Evolutionary conservation across 2,329 filamentous ascomycete genomes (phyloP).

Genomic region (Phialemoniopsis sp.): DNA sequence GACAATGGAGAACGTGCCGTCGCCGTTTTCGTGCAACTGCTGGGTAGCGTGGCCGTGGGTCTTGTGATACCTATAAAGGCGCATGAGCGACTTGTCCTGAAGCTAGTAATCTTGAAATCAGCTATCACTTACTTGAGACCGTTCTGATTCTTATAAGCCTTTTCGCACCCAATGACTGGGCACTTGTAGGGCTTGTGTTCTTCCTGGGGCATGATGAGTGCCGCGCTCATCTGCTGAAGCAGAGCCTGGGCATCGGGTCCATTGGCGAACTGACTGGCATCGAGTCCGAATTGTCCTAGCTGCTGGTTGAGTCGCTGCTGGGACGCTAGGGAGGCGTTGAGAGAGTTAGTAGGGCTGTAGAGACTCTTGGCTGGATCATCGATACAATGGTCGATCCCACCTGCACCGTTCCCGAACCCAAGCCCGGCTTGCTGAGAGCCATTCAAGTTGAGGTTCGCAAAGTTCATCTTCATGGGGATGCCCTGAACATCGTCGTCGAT

Average conservation of each 20-base stretch:
- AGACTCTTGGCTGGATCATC: slow-evolving; percentile 93
- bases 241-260: slow-evolving; percentile 66
- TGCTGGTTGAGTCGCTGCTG: slow-evolving; percentile 64
- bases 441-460: slow-evolving; percentile 58
- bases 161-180: slow-evolving; percentile 96
- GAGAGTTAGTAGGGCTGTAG: slow-evolving; percentile 73
- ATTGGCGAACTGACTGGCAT: slow-evolving; percentile 68
- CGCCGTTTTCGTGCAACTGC: slow-evolving; percentile 91
- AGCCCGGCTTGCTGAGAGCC: slow-evolving; percentile 45
- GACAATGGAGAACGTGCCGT: slow-evolving; percentile 97
- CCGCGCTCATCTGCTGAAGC: slow-evolving; percentile 49
- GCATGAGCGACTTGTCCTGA: slow-evolving; percentile 5
- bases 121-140: slow-evolving; percentile 74
- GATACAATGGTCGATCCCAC: slow-evolving; percentile 55
- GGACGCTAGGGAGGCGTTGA: slow-evolving; percentile 51
- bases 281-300: slow-evolving; percentile 69
- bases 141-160: slow-evolving; percentile 99
- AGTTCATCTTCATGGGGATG: slow-evolving; percentile 52
- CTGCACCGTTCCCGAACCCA: slow-evolving; percentile 43
- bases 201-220: slow-evolving; percentile 64
- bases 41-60: slow-evolving; percentile 94
- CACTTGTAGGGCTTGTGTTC: slow-evolving; percentile 98
- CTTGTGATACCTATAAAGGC: slow-evolving; percentile 56
- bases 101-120: neutral
- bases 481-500: slow-evolving; percentile 71